Conservation (phyloP, 2,329 filamentous ascomycete species). For the Alternaria gaisen region DNA sequence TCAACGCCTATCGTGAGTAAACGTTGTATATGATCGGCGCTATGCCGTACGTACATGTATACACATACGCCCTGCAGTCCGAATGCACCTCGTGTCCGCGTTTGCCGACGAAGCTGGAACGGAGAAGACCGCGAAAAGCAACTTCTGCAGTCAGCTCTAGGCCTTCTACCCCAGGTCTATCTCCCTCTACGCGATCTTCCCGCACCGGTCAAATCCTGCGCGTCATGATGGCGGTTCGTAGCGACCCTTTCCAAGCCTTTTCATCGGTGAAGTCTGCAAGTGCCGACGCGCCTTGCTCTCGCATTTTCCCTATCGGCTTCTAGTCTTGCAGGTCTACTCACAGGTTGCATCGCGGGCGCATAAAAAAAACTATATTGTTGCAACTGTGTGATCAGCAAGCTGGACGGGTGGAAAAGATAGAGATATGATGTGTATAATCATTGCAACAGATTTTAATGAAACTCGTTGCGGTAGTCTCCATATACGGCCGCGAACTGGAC, state of each 20-base stretch:
- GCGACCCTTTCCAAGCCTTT: neutral
- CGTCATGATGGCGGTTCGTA: constrained; percentile 11
- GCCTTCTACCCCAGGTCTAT: constrained; percentile 3
- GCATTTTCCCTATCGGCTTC: neutral
- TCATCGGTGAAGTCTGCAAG: constrained; percentile 19
- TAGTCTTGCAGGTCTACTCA: neutral
- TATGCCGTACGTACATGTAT: neutral
- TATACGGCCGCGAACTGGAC: neutral
- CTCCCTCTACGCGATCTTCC: constrained; percentile 13
- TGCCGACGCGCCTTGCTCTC: neutral
- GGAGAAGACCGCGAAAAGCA: constrained; percentile 8
- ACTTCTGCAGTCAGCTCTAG: constrained; percentile 26
- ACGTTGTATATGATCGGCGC: neutral
- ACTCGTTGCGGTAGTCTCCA: neutral
- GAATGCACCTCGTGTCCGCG: constrained; percentile 6
- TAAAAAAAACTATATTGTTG: neutral
- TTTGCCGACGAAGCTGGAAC: constrained; percentile 8
- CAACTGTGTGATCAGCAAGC: neutral
- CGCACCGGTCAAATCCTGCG: constrained; percentile 25
- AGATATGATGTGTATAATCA: neutral
- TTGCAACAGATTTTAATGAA: neutral
- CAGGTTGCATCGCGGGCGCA: neutral
- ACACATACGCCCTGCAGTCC: neutral
- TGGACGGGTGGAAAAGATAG: rapidly evolving
- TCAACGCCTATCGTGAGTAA: neutral